These are phyloP conservation scores for Debaryomyces maramus DNA, from an alignment of 805 yeast genomes.

Conservation along the genomic window DNA sequence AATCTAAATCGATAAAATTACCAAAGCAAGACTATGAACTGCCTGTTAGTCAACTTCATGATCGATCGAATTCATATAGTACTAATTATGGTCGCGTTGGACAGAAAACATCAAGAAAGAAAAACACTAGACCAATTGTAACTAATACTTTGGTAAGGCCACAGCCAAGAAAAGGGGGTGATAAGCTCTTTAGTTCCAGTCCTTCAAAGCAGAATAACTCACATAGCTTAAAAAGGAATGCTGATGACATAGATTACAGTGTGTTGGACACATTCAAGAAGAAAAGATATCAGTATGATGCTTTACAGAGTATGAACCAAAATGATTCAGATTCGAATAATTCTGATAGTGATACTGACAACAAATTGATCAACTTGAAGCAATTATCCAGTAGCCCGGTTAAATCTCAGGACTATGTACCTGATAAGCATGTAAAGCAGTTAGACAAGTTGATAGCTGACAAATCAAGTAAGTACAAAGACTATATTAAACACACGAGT, in stretches of 20 bases:
- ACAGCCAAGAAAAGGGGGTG: not conserved
- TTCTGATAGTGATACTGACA: constrained; percentile 6
- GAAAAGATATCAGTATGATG: not conserved
- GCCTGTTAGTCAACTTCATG: not conserved
- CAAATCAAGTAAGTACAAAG: not conserved
- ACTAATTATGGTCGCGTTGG: not conserved
- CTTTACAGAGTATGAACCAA: not conserved
- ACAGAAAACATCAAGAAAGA: not conserved
- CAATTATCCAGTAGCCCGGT: constrained; percentile 9
- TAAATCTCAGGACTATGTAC: not conserved
- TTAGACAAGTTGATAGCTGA: constrained; percentile 3
- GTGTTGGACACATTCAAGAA: not conserved
- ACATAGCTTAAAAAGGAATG: not conserved
- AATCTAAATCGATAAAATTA: not conserved
- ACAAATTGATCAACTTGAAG: constrained; percentile 4
- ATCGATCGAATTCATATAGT: not conserved
- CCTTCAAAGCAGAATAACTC: not conserved
- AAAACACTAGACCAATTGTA: not conserved
- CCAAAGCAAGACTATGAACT: not conserved
- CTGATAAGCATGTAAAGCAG: constrained; percentile 1
- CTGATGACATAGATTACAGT: not conserved
- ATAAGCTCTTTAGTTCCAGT: not conserved
- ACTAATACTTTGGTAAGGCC: not conserved
- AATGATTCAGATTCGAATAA: not conserved
- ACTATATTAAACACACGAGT: not conserved